Conservation (phyloP, 331 rosid species). For the Cydonia oblonga region DNA sequence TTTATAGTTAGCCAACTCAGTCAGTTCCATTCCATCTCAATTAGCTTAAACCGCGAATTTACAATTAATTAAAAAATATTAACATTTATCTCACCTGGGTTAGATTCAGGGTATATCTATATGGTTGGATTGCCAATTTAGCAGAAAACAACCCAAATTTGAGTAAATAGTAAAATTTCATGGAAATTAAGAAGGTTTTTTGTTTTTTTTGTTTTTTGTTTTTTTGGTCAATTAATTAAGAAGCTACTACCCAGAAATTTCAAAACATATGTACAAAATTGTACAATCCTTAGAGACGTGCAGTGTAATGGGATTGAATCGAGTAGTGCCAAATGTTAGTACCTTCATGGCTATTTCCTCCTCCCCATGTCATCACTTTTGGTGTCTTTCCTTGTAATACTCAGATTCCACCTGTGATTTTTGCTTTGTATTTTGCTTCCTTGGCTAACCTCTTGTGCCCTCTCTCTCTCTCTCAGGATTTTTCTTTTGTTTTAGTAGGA, state of each 20-base stretch:
- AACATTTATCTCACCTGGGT: neutral
- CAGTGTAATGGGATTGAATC: neutral
- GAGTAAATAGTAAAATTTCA: too few relatives aligned
- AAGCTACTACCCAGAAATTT: neutral
- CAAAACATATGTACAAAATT: neutral
- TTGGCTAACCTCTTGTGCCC: neutral
- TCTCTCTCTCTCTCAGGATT: neutral
- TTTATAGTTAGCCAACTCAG: neutral
- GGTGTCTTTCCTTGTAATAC: neutral
- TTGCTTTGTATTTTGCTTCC: neutral
- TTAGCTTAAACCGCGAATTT: neutral
- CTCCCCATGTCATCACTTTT: neutral
- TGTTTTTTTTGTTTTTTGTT: too few relatives aligned
- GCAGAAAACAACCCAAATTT: neutral
- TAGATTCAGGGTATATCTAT: neutral
- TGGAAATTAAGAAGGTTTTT: too few relatives aligned
- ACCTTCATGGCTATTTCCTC: constrained; percentile 21
- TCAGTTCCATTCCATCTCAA: neutral
- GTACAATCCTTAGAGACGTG: neutral
- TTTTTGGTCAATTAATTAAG: too few relatives aligned
- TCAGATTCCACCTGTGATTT: neutral
- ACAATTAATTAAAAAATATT: neutral
- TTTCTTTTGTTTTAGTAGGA: neutral
- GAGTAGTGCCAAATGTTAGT: neutral
- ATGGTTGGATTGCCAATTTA: neutral